These are phyloP conservation scores for Paxillus rubicundulus DNA, from an alignment of 768 basidiomycete species.

Conservation along the genomic window DNA sequence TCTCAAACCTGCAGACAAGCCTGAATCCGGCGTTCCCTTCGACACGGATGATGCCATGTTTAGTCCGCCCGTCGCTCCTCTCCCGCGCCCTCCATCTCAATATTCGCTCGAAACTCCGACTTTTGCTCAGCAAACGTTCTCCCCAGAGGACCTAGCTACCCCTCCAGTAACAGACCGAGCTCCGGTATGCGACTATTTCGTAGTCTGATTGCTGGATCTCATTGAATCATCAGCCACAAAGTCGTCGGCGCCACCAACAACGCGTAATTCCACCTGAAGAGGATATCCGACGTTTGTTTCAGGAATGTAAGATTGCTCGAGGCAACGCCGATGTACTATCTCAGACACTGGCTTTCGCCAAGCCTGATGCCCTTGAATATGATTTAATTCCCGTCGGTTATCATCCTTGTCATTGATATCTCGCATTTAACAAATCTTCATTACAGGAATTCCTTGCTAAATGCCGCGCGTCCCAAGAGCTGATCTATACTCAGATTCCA, in stretches of 20 bases:
- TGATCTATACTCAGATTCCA: slow-evolving; percentile 82
- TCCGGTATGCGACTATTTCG: slow-evolving; percentile 13
- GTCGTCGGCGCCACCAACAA: slow-evolving; percentile 24
- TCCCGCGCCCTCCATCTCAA: slow-evolving; percentile 30
- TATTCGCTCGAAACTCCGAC: slow-evolving; percentile 35
- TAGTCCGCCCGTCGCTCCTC: slow-evolving; percentile 51
- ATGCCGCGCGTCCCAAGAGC: slow-evolving; percentile 78
- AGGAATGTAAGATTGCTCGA: slow-evolving; percentile 81
- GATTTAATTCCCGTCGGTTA: slow-evolving; percentile 62
- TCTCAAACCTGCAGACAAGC: slow-evolving; percentile 76
- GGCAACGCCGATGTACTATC: slow-evolving; percentile 77
- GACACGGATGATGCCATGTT: slow-evolving; percentile 80
- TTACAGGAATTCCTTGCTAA: slow-evolving; percentile 78
- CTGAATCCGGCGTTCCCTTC: slow-evolving; percentile 80
- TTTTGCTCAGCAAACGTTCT: slow-evolving; percentile 38
- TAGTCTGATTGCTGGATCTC: background rate
- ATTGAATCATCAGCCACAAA: slow-evolving; percentile 6
- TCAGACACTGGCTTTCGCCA: slow-evolving; percentile 66
- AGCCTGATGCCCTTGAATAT: slow-evolving; percentile 65
- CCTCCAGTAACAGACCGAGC: slow-evolving; percentile 26
- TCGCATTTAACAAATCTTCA: background rate
- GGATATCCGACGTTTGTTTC: slow-evolving; percentile 76
- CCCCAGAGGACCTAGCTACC: slow-evolving; percentile 25
- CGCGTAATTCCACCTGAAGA: slow-evolving; percentile 73
- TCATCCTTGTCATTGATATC: background rate